Percentiles rank a stretch among this genome's conserved stretches.
Conservation (phyloP, 1,139 yeast species). For the Blastobotrys proliferans region DNA sequence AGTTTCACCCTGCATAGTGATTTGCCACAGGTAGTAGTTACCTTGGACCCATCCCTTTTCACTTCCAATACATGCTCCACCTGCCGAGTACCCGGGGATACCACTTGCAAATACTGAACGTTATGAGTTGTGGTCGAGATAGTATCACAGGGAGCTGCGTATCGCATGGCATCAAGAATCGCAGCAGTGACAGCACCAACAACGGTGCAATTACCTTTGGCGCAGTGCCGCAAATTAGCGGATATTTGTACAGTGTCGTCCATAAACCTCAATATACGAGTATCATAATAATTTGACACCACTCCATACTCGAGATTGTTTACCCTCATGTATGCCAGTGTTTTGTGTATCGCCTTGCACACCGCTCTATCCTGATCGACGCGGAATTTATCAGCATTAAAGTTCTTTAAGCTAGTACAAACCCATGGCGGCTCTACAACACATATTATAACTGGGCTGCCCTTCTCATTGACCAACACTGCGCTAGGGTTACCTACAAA, state of each 20-base stretch:
- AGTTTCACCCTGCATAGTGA: neutral
- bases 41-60: neutral
- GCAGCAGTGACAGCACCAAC: constrained; percentile 4
- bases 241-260: neutral
- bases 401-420: neutral
- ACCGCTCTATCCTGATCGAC: neutral
- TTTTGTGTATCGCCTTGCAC: constrained; percentile 1
- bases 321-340: constrained; percentile 3
- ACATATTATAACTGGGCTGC: neutral
- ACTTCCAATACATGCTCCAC: neutral
- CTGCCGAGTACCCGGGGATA: neutral
- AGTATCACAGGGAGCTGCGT: too few relatives aligned
- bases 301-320: constrained; percentile 3
- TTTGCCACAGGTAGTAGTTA: neutral
- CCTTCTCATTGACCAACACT: neutral
- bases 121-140: too few relatives aligned
- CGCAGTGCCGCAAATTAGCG: neutral
- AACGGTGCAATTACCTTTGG: neutral
- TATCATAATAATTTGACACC: constrained; percentile 4
- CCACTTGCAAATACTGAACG: constrained; percentile 1
- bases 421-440: constrained; percentile 7
- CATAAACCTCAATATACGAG: neutral
- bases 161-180: too few relatives aligned
- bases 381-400: constrained; percentile 1
- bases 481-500: constrained; percentile 9